phyloP scores from a whole-genome alignment of 345 rosid species.

The Psidium friedrichsthalianum region DNA sequence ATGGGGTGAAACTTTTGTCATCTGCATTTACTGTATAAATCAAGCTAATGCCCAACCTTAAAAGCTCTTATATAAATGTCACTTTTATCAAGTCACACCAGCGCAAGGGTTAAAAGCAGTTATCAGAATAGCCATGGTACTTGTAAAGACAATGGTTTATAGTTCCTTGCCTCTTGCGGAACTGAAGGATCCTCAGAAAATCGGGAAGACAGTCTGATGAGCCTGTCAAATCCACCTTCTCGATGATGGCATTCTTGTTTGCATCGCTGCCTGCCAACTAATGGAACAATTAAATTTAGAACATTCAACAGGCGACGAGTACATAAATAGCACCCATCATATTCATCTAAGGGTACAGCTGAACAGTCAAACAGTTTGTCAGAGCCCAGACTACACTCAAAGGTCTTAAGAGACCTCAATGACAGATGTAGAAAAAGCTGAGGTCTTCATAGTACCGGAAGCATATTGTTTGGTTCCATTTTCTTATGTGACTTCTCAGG shows the following conservation, averaged over 20 bases:
- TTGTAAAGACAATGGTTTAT: background rate
- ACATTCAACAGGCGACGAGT: background rate
- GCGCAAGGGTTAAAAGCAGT: background rate
- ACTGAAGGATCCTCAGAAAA: slow-evolving; percentile 77
- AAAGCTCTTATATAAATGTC: background rate
- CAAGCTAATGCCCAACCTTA: background rate
- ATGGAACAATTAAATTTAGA: slow-evolving; percentile 6
- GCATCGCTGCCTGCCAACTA: slow-evolving; percentile 95
- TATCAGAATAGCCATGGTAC: background rate
- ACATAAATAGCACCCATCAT: background rate
- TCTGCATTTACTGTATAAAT: background rate
- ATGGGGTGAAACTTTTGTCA: background rate
- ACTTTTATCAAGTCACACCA: background rate
- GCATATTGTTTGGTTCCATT: background rate
- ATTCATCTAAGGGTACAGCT: background rate
- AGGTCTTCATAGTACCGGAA: background rate
- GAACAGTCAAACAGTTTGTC: background rate
- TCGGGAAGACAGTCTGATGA: slow-evolving; percentile 54
- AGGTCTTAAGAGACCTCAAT: background rate
- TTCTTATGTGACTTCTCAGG: background rate
- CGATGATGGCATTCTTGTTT: slow-evolving; percentile 68
- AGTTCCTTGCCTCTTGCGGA: slow-evolving; percentile 63
- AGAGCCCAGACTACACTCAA: background rate
- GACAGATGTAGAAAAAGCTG: background rate
- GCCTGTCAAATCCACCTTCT: slow-evolving; percentile 63